A percentile compares a stretch with the other conserved stretches of the same genome.
Evolutionary conservation across 495 filamentous ascomycete genomes (phyloP).

Genomic region (Lophiostoma macrostomum): DNA sequence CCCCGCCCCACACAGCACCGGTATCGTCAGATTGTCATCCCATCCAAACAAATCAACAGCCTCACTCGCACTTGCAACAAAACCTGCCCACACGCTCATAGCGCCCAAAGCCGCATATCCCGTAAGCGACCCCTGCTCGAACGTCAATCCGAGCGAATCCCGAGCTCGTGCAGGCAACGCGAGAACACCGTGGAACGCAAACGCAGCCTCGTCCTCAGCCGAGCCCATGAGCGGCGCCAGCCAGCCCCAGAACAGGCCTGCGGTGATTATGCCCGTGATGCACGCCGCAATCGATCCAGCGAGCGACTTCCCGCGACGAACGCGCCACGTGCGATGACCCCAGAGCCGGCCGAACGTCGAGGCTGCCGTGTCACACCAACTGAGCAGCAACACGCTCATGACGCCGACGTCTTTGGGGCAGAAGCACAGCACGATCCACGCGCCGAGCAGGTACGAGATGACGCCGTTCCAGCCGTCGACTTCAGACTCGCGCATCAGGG

Average conservation of each 20-base stretch:
- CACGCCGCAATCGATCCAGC: constrained; percentile 85
- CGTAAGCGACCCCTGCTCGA: constrained; percentile 49
- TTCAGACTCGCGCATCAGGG: constrained; percentile 95
- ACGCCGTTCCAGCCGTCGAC: constrained; percentile 92
- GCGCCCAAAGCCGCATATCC: constrained; percentile 75
- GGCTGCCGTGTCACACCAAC: constrained; percentile 97
- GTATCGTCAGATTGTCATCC: constrained; percentile 98
- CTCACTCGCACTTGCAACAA: constrained; percentile 84
- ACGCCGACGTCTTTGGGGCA: constrained; percentile 94
- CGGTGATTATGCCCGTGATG: constrained; percentile 73
- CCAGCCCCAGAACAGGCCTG: constrained; percentile 82
- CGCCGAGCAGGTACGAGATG: constrained; percentile 90
- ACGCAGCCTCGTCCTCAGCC: constrained; percentile 57
- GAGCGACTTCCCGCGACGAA: constrained; percentile 84
- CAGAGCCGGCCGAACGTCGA: constrained; percentile 87
- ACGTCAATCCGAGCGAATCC: constrained; percentile 41
- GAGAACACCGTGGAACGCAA: constrained; percentile 78
- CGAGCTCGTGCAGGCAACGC: constrained; percentile 55
- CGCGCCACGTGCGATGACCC: constrained; percentile 78
- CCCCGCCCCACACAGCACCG: constrained; percentile 81
- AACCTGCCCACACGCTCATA: constrained; percentile 81
- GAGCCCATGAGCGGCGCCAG: constrained; percentile 59
- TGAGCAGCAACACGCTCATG: constrained; percentile 81
- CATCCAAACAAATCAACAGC: constrained; percentile 85
- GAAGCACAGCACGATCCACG: constrained; percentile 78